phyloP scores from a whole-genome alignment of 257 asterid genomes.

The Solanum verrucosum region DNA sequence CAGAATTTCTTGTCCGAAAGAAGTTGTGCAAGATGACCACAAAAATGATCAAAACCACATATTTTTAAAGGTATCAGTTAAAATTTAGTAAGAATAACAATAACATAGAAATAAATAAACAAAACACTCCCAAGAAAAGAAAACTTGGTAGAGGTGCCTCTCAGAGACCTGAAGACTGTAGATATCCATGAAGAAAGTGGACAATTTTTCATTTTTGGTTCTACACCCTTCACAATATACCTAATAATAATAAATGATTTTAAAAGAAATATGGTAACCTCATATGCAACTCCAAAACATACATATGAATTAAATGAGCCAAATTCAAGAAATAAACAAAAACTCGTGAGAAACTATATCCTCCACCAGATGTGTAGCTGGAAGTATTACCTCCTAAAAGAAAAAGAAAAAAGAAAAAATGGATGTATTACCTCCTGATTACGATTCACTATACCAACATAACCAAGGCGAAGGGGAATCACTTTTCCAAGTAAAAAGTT shows the following conservation, averaged over 20 bases:
- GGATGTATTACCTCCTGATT: conserved; percentile 74
- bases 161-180: neutral
- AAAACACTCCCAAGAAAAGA: neutral
- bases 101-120: neutral
- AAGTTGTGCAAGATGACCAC: neutral
- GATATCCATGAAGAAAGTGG: neutral
- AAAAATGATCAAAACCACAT: neutral
- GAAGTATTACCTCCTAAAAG: conserved; percentile 51
- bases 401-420: no score
- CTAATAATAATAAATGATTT: neutral
- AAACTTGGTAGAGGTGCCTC: neutral
- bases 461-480: conserved; percentile 93
- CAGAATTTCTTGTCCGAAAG: neutral
- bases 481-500: conserved; percentile 93
- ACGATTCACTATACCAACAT: conserved; percentile 95
- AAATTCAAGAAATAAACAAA: neutral
- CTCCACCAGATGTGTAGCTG: neutral
- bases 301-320: neutral
- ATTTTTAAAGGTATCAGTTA: neutral
- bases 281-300: neutral
- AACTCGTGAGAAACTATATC: neutral
- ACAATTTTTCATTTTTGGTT: neutral
- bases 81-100: neutral
- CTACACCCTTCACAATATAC: neutral
- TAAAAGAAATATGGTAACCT: neutral